These are phyloP conservation scores for Marvania coccoides DNA, from an alignment of 139 green algal genomes.

Conservation along the genomic window DNA sequence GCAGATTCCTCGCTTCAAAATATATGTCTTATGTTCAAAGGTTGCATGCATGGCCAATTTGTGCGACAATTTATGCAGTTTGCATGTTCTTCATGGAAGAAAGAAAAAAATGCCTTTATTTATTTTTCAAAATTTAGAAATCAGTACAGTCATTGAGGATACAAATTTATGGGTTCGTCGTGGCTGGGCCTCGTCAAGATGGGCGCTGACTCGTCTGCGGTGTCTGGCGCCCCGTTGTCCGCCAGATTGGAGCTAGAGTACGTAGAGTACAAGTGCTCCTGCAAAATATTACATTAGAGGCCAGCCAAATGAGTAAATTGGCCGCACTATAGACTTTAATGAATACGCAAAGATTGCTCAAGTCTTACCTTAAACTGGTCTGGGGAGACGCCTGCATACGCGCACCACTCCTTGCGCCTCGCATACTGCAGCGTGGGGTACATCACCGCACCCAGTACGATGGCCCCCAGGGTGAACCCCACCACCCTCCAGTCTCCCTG, in stretches of 20 bases:
- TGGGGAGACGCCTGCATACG: conserved; percentile 6
- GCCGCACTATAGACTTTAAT: not conserved
- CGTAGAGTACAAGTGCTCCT: conserved; percentile 1
- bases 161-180: no score
- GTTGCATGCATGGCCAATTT: no score
- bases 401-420: conserved; percentile 5
- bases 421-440: conserved; percentile 59
- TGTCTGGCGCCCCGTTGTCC: not conserved
- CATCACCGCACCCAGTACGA: conserved; percentile 45
- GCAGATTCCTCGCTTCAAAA: no score
- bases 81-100: no score
- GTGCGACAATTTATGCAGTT: no score
- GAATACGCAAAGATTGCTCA: no score
- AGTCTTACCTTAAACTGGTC: conserved; percentile 9
- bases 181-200: no score
- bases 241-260: not conserved
- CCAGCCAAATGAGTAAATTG: not conserved
- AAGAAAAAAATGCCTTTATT: no score
- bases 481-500: conserved; percentile 33
- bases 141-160: no score
- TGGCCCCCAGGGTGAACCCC: conserved; percentile 27
- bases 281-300: not conserved
- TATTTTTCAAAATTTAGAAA: no score
- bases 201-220: no score
- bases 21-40: no score